Percentiles rank a stretch among this genome's conserved stretches.
Conservation (phyloP, 2,329 filamentous ascomycete genomes). For the Coleophoma cylindrospora region DNA sequence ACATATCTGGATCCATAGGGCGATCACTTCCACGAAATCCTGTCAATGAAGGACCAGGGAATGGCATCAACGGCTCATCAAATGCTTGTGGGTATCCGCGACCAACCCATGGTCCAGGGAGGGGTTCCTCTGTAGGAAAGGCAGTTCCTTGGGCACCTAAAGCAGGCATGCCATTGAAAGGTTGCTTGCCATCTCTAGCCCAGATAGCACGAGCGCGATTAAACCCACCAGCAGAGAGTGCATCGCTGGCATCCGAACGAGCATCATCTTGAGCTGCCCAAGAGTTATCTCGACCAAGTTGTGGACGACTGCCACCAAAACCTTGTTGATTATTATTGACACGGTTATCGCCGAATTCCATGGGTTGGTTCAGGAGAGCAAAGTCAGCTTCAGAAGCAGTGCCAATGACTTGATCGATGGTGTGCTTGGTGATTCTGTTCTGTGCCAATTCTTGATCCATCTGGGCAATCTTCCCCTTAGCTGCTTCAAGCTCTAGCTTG, state of each 20-base stretch:
- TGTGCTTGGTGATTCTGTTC: constrained; percentile 54
- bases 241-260: constrained; percentile 52
- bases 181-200: constrained; percentile 38
- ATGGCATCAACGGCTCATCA: constrained; percentile 20
- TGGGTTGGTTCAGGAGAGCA: constrained; percentile 16
- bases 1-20: constrained; percentile 21
- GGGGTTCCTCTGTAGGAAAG: constrained; percentile 27
- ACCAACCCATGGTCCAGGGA: constrained; percentile 42
- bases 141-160: constrained; percentile 6
- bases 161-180: constrained; percentile 23
- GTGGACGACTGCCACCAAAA: constrained; percentile 30
- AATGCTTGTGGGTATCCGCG: constrained; percentile 26
- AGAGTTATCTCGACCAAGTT: constrained; percentile 33
- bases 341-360: constrained; percentile 17
- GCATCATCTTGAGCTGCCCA: constrained; percentile 51
- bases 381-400: constrained; percentile 39
- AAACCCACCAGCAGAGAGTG: constrained; percentile 44
- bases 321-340: constrained; percentile 15
- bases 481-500: constrained; percentile 66
- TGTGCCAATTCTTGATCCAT: constrained; percentile 69
- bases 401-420: constrained; percentile 49
- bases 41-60: constrained; percentile 16
- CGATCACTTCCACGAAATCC: constrained; percentile 21
- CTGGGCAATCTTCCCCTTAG: constrained; percentile 64
- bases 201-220: constrained; percentile 52